These are phyloP conservation scores for Tolypocladium pustulatum DNA, from an alignment of 2,329 filamentous ascomycete genomes.

Conservation along the genomic window DNA sequence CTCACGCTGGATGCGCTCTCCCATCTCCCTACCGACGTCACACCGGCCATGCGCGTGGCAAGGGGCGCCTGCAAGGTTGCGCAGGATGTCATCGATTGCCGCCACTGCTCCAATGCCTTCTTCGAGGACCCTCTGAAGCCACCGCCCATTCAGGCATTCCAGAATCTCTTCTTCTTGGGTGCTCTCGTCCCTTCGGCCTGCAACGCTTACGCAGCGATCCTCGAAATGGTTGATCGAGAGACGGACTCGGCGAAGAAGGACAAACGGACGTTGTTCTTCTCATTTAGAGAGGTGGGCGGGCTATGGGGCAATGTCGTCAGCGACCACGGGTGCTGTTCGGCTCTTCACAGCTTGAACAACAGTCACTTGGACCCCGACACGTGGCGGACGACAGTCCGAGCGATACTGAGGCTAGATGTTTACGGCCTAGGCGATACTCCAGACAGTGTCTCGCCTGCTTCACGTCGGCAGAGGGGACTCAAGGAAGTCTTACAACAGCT, in stretches of 20 bases:
- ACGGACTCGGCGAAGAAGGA: conserved; percentile 31
- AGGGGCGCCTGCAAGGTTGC: conserved; percentile 37
- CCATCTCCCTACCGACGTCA: conserved; percentile 32
- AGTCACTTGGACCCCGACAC: conserved; percentile 37
- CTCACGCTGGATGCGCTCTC: conserved; percentile 39
- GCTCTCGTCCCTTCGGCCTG: conserved; percentile 47
- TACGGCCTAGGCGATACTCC: conserved; percentile 34
- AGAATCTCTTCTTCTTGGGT: conserved; percentile 49
- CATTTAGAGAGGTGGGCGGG: conserved; percentile 36
- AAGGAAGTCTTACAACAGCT: conserved; percentile 43
- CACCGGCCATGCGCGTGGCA: conserved; percentile 34
- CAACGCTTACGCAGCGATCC: conserved; percentile 45
- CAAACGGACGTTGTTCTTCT: conserved; percentile 31
- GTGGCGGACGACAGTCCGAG: conserved; percentile 44
- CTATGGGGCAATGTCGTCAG: conserved; percentile 29
- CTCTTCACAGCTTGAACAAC: conserved; percentile 16
- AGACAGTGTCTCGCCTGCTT: conserved; percentile 4
- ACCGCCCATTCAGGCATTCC: conserved; percentile 38
- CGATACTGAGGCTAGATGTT: conserved; percentile 45
- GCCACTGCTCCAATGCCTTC: conserved; percentile 32
- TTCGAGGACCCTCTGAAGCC: conserved; percentile 21
- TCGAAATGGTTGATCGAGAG: conserved; percentile 44
- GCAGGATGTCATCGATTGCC: conserved; percentile 41
- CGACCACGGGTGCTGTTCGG: conserved; percentile 14
- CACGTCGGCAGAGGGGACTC: conserved; percentile 33